Evolutionary conservation across 2,329 filamentous ascomycete species (phyloP).

Genomic region (Hortaea werneckii): DNA sequence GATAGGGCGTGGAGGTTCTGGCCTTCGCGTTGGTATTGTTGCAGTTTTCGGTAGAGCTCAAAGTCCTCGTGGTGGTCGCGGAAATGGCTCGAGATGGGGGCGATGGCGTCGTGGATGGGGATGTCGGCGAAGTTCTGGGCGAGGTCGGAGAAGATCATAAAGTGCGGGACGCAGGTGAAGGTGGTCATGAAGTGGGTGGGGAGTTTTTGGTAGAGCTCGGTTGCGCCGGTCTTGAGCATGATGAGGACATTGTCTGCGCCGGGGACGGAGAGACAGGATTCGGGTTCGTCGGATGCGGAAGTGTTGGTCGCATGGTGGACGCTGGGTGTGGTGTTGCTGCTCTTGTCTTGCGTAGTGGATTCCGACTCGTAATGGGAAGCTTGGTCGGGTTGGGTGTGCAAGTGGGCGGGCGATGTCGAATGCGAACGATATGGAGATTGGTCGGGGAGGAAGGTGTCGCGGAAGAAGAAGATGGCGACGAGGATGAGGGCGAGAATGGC

Average conservation of each 20-base stretch:
- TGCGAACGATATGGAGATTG: not conserved
- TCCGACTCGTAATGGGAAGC: no score
- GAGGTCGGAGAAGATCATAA: constrained; percentile 43
- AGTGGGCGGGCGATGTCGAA: no score
- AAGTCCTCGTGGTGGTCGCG: constrained; percentile 25
- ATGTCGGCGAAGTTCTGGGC: constrained; percentile 37
- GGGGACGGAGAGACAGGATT: constrained; percentile 2
- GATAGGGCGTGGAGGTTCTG: constrained; percentile 22
- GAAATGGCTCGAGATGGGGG: constrained; percentile 17
- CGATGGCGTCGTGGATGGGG: constrained; percentile 24
- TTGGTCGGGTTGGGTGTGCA: no score
- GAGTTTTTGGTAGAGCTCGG: constrained; percentile 47
- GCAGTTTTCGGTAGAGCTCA: constrained; percentile 23
- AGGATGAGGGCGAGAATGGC: not conserved
- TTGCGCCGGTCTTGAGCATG: constrained; percentile 50
- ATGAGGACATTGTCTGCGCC: constrained; percentile 39
- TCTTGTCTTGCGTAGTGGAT: not conserved
- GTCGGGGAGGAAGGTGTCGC: not conserved
- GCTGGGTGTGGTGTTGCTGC: not conserved
- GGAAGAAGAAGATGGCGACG: not conserved
- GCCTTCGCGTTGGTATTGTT: constrained; percentile 21
- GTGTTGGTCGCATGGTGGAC: not conserved
- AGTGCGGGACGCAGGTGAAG: constrained; percentile 37
- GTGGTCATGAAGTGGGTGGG: constrained; percentile 47
- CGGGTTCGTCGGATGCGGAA: not conserved